Base-by-base conservation (phyloP, 495 filamentous ascomycete genomes). In the Bathelium albidoporum region DNA sequence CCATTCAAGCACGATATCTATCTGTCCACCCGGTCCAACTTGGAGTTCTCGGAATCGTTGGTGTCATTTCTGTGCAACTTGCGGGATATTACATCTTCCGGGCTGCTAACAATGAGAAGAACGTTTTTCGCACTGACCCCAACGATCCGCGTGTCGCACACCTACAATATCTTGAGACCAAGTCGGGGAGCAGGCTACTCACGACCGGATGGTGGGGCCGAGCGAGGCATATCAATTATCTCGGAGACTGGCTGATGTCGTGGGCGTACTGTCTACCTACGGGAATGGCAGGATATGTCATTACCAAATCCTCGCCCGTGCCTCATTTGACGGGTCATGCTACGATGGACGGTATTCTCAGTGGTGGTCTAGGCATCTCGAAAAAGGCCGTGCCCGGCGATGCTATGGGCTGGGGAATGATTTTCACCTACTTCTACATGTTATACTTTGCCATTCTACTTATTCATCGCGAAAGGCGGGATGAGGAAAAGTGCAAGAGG, bases 241-340 rank as follows among this genome's bases (percentile, higher is more conserved):
- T 95, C n/a, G 95, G 93, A 43, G 94, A 98, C 75, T 97, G 93
- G 93, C 76, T 92, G 60, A 90, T 95, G 85, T 82, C 86, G 18
- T 97, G 91, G 90, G 85, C 90, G 0, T 98, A 93, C 75, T 89
- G 86, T 64, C 79, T 98, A 24, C 94, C 95, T 0, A 97, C 94
- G 5, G 91, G 90, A 4, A 76, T 95, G 62, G 87, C 91, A 0
- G 91, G 91, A 31, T 96, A 91, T 71, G 70, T 79, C 2, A 80
- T 89, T 68, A 71, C 83, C 41, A 74, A 80, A 32, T 68, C 45
- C 24, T 32, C 22, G 67, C 66, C 20, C 4, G 16, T 20, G 28
- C 55, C 64, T n/a, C 62, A 67, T 59, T 61, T 31, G 24, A 68
- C 39, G 11, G 80, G 80, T 22, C 76, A 71, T 31, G 63, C 75